These are phyloP conservation scores for Xylaria longipes DNA, from an alignment of 495 filamentous ascomycete species.

Conservation along the genomic window DNA sequence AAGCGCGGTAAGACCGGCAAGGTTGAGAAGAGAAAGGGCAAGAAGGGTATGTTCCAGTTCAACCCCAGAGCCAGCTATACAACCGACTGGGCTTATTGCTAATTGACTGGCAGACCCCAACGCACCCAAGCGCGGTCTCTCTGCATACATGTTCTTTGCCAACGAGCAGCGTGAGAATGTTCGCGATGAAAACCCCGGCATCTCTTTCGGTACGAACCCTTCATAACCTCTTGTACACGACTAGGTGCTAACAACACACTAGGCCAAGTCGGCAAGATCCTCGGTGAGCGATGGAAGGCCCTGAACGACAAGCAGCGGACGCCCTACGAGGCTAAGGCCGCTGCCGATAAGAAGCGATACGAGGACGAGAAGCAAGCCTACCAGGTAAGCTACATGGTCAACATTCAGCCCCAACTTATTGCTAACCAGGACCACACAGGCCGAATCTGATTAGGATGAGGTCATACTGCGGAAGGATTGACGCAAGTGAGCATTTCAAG, in stretches of 20 bases:
- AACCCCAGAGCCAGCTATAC: background rate
- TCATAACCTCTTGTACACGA: background rate
- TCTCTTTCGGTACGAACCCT: conserved; percentile 81
- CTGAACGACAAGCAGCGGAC: conserved; percentile 84
- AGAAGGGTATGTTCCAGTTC: conserved; percentile 53
- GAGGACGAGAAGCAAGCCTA: conserved; percentile 96
- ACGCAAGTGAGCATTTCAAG: conserved; percentile 34
- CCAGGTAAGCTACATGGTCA: conserved; percentile 63
- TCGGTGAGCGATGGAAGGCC: conserved; percentile 98
- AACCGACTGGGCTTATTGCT: conserved; percentile 21
- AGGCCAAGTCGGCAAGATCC: conserved; percentile 97
- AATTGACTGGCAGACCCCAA: conserved; percentile 77
- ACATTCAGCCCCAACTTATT: conserved; percentile 5
- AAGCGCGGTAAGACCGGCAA: conserved; percentile 53
- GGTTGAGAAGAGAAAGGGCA: conserved; percentile 51
- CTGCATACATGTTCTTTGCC: conserved; percentile 99
- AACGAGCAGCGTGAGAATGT: conserved; percentile 99
- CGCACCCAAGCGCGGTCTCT: conserved; percentile 98
- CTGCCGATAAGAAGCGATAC: conserved; percentile 96
- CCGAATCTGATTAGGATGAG: conserved; percentile 56
- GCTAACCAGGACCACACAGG: conserved; percentile 39
- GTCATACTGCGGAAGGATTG: conserved; percentile 35
- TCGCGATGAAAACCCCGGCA: conserved; percentile 96
- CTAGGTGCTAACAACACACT: conserved; percentile 22
- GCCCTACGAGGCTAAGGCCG: conserved; percentile 96